phyloP scores from a whole-genome alignment of 768 basidiomycete species.

The Suillus brevipes region DNA sequence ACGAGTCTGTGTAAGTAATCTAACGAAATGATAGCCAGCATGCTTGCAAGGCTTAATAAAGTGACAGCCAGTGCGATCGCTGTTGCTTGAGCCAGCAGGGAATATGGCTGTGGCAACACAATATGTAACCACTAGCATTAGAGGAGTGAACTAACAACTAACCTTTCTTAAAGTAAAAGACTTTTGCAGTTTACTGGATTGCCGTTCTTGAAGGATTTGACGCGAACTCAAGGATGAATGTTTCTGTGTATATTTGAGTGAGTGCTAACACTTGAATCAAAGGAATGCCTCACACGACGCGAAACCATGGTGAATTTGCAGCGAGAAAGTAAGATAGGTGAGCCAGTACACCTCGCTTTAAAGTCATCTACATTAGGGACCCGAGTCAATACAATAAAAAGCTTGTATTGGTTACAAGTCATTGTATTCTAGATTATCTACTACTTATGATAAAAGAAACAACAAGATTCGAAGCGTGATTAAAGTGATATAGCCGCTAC shows the following conservation, averaged over 20 bases:
- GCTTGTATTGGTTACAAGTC: not conserved
- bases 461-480: not conserved
- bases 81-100: not conserved
- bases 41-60: not conserved
- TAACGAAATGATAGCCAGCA: not conserved
- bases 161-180: not conserved
- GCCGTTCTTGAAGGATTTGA: not conserved
- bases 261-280: not conserved
- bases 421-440: not conserved
- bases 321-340: not conserved
- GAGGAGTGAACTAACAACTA: not conserved
- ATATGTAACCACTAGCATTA: not conserved
- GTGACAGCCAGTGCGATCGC: not conserved
- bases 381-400: not conserved
- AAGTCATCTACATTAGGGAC: not conserved
- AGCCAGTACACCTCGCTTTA: not conserved
- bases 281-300: not conserved
- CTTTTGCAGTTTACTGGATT: not conserved
- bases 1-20: not conserved
- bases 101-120: not conserved
- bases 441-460: no score
- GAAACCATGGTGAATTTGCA: not conserved
- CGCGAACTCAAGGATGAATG: not conserved
- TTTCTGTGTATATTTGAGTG: not conserved
- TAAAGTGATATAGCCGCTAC: not conserved